Evolutionary conservation across 2,329 filamentous ascomycete genomes (phyloP).

Genomic region (Thyridium curvatum): DNA sequence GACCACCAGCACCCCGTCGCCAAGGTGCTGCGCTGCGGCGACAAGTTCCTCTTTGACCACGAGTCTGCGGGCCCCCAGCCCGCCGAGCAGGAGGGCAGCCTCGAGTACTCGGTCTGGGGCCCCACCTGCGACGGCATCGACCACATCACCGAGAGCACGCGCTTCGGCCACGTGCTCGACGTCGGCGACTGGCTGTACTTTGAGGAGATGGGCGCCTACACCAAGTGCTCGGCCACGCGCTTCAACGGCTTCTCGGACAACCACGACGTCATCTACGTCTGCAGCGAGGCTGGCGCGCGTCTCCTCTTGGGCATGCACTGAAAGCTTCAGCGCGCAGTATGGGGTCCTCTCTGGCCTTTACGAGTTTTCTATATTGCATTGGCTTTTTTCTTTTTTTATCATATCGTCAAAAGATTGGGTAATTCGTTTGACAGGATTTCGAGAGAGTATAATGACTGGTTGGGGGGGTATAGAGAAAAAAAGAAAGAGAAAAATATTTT

Average conservation of each 20-base stretch:
- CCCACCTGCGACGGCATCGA: constrained; percentile 98
- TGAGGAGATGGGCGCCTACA: constrained; percentile 98
- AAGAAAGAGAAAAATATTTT: too few species aligned
- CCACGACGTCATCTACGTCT: constrained; percentile 92
- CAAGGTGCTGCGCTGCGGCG: constrained; percentile 64
- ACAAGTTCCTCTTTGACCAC: constrained; percentile 53
- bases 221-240: constrained; percentile 92
- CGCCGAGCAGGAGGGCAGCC: constrained; percentile 35
- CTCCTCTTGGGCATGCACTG: constrained; percentile 50
- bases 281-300: constrained; percentile 81
- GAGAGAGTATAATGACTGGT: too few species aligned
- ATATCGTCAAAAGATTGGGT: background rate
- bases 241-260: constrained; percentile 96
- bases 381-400: background rate
- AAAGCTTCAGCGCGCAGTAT: background rate
- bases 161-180: constrained; percentile 70
- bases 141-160: constrained; percentile 78
- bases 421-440: too few species aligned
- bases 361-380: background rate
- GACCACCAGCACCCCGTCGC: constrained; percentile 91
- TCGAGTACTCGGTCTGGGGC: constrained; percentile 95
- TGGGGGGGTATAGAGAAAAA: too few species aligned
- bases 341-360: too few species aligned
- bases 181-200: constrained; percentile 99
- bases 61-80: constrained; percentile 33